These are phyloP conservation scores for Acorus calamus DNA, from an alignment of 106 monocot genomes.

Conservation along the genomic window DNA sequence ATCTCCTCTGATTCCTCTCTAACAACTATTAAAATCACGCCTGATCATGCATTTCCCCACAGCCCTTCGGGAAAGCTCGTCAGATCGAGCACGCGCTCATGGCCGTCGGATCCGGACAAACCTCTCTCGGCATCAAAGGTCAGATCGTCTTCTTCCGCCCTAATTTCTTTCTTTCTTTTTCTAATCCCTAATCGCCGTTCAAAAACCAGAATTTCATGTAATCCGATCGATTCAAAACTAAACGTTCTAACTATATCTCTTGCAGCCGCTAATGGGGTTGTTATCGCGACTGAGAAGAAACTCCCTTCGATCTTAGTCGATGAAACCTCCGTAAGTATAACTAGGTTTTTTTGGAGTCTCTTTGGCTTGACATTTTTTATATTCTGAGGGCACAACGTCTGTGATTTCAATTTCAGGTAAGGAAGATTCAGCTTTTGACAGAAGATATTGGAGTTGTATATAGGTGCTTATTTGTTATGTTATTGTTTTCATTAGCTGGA, in stretches of 20 bases:
- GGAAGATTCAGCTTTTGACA: conserved; percentile 90
- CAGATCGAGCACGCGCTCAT: conserved; percentile 95
- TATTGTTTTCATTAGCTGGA: background rate
- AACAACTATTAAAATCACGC: too few species aligned
- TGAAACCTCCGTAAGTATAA: conserved; percentile 81
- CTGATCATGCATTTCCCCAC: background rate
- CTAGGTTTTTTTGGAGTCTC: background rate
- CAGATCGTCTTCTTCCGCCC: background rate
- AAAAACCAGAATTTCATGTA: too few species aligned
- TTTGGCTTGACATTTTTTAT: too few species aligned
- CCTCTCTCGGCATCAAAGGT: conserved; percentile 99
- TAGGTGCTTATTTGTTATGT: conserved; percentile 38
- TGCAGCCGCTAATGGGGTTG: conserved; percentile 94
- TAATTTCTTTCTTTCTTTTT: background rate
- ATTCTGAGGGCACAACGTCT: too few species aligned
- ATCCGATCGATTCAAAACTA: too few species aligned
- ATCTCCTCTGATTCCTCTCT: background rate
- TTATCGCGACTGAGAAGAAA: conserved; percentile 98
- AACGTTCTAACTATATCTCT: conserved; percentile 2
- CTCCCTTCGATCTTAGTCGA: conserved; percentile 93
- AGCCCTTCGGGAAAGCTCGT: conserved; percentile 97
- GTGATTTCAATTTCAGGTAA: conserved; percentile 37
- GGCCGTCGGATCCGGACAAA: conserved; percentile 96
- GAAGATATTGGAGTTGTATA: conserved; percentile 94
- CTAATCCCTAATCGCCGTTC: too few species aligned